Evolutionary conservation across 148 eudicot genomes (phyloP).

Genomic region (Tetragonia tetragonoides): DNA sequence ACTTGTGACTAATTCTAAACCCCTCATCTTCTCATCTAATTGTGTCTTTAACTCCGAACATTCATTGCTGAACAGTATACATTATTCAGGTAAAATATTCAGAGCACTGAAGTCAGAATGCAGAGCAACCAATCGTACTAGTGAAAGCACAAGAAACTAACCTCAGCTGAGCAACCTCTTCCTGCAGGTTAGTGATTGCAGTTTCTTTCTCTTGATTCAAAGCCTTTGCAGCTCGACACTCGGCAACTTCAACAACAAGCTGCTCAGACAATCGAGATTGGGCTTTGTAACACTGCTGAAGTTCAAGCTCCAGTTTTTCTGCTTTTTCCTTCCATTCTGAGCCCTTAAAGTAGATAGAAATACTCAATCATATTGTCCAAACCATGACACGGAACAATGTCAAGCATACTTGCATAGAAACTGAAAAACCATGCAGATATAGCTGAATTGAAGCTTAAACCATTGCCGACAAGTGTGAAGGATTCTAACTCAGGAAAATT

Average conservation of each 20-base stretch:
- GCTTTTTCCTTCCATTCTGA: conserved; percentile 98
- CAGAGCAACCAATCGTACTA: background rate
- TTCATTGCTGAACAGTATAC: conserved; percentile 58
- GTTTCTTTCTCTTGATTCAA: conserved; percentile 77
- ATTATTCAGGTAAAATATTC: conserved; percentile 8
- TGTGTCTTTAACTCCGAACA: conserved; percentile 47
- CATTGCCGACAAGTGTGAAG: background rate
- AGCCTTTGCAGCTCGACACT: conserved; percentile 71
- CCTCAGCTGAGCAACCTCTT: conserved; percentile 68
- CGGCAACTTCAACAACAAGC: conserved; percentile 94
- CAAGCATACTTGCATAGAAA: background rate
- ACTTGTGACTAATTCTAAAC: conserved; percentile 57
- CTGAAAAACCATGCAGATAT: background rate
- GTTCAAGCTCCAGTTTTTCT: conserved; percentile 83
- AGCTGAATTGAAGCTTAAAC: background rate
- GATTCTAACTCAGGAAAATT: background rate
- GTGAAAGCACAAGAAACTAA: conserved; percentile 20
- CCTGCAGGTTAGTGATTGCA: conserved; percentile 42
- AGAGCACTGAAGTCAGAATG: conserved; percentile 3
- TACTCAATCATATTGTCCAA: conserved; percentile 25
- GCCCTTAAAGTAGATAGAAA: conserved; percentile 48
- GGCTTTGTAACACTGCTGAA: conserved; percentile 97
- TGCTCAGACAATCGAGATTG: conserved; percentile 88
- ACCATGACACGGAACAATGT: background rate
- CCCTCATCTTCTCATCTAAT: conserved; percentile 75